These are phyloP conservation scores for Aspergillus jensenii DNA, from an alignment of 2,329 filamentous ascomycete genomes.

Conservation along the genomic window DNA sequence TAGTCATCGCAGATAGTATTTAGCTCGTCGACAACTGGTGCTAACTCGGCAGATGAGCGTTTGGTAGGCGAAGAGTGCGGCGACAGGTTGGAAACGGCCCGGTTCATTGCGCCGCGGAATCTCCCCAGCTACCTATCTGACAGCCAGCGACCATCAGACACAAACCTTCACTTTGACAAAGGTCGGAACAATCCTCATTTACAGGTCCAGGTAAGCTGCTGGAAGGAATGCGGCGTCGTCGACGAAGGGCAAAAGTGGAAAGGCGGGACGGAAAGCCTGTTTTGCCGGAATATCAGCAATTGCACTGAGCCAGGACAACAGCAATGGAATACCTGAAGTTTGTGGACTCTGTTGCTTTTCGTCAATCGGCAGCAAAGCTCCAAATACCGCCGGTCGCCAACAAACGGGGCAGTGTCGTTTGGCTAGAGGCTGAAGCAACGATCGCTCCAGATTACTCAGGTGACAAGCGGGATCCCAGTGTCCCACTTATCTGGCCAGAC, in stretches of 20 bases:
- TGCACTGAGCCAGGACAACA: slow-evolving; percentile 1
- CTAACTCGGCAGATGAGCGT: slow-evolving; percentile 38
- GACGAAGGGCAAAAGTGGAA: slow-evolving; percentile 14
- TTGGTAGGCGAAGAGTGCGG: slow-evolving; percentile 33
- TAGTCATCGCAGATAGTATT: slow-evolving; percentile 31
- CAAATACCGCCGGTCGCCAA: not conserved
- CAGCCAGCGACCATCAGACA: slow-evolving; percentile 34
- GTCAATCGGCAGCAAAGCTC: not conserved
- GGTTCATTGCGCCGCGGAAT: slow-evolving; percentile 32
- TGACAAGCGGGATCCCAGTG: slow-evolving; percentile 13
- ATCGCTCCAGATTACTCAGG: slow-evolving; percentile 15
- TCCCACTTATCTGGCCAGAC: not conserved
- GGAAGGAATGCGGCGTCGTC: slow-evolving; percentile 16
- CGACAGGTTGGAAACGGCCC: slow-evolving; percentile 28
- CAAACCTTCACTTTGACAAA: slow-evolving; percentile 30
- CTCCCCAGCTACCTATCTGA: slow-evolving; percentile 33
- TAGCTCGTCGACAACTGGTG: slow-evolving; percentile 39
- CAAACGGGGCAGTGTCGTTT: slow-evolving; percentile 14
- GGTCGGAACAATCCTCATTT: slow-evolving; percentile 36
- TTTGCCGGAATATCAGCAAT: slow-evolving; percentile 21
- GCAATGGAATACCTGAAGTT: not conserved
- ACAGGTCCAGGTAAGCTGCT: slow-evolving; percentile 24
- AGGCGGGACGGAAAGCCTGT: slow-evolving; percentile 15
- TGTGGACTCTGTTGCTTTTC: not conserved
- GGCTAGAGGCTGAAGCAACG: slow-evolving; percentile 5